Conservation (phyloP, 2,329 filamentous ascomycete genomes). For the Orbilia brochopaga region DNA sequence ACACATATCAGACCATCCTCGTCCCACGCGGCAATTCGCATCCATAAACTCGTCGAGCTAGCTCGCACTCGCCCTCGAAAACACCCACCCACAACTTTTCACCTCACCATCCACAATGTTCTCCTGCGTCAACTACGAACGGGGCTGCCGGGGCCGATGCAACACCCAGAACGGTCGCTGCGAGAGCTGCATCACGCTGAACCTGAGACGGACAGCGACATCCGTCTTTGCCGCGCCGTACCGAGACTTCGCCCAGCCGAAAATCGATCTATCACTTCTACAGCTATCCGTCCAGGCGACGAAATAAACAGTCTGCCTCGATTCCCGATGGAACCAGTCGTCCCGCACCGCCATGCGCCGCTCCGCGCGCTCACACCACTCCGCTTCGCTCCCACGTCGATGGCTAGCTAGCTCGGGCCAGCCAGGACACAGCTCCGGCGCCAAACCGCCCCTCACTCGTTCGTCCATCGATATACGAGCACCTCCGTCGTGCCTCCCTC, state of each 20-base stretch:
- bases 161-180: constrained; percentile 32
- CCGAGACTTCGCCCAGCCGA: constrained; percentile 23
- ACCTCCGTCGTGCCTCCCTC: not conserved
- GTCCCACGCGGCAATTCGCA: not conserved
- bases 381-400: constrained; percentile 9
- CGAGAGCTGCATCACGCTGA: constrained; percentile 26
- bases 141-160: constrained; percentile 50
- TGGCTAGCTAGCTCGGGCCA: constrained; percentile 33
- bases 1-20: not conserved
- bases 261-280: constrained; percentile 38
- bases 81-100: not conserved
- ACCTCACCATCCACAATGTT: constrained; percentile 24
- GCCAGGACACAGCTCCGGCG: constrained; percentile 33
- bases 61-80: not conserved
- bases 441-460: not conserved
- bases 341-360: constrained; percentile 16
- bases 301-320: not conserved
- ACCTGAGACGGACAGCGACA: constrained; percentile 20
- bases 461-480: not conserved
- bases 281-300: constrained; percentile 22
- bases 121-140: constrained; percentile 38
- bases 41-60: not conserved
- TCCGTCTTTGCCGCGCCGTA: constrained; percentile 25
- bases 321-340: not conserved
- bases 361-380: not conserved